Conservation (phyloP, 1,284 basidiomycete species). For the Kwoniella shivajii region DNA sequence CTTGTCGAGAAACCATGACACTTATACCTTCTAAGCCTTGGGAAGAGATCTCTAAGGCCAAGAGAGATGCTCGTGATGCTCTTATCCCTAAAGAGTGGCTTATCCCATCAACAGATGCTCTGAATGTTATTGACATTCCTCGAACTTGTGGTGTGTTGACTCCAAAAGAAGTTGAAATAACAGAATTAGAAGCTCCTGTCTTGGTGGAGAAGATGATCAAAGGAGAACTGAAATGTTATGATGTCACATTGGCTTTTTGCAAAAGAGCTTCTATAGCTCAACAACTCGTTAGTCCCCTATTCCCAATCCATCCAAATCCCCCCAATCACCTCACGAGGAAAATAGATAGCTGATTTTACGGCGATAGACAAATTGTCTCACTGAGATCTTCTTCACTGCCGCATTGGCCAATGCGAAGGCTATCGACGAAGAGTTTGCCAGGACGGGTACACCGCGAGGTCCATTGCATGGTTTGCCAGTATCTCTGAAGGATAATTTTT, state of each 20-base stretch:
- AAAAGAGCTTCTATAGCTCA: slow-evolving; percentile 80
- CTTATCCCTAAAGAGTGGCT: slow-evolving; percentile 66
- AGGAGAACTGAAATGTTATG: slow-evolving; percentile 33
- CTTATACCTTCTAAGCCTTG: slow-evolving; percentile 48
- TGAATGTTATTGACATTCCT: slow-evolving; percentile 64
- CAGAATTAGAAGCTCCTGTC: slow-evolving; percentile 54
- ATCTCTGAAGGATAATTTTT: slow-evolving; percentile 51
- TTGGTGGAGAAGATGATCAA: slow-evolving; percentile 33
- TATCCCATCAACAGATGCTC: slow-evolving; percentile 48
- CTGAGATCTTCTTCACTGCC: slow-evolving; percentile 56
- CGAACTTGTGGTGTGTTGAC: slow-evolving; percentile 64
- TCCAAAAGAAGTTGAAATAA: slow-evolving; percentile 66
- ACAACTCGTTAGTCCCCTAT: slow-evolving; percentile 64
- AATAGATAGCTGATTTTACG: no score
- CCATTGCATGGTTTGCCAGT: slow-evolving; percentile 60
- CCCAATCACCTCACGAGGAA: background rate
- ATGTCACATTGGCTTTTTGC: slow-evolving; percentile 61
- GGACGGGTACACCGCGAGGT: slow-evolving; percentile 52
- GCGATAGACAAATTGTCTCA: slow-evolving; percentile 55
- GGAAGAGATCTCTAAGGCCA: slow-evolving; percentile 61
- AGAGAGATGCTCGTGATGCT: slow-evolving; percentile 60
- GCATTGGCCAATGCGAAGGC: slow-evolving; percentile 53
- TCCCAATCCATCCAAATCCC: background rate
- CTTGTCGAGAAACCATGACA: background rate
- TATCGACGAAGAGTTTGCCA: slow-evolving; percentile 52